Percentiles rank a stretch among this genome's conserved stretches.
phyloP scores from a whole-genome alignment of 129 eudicot genomes.

The Silybum marianum region DNA sequence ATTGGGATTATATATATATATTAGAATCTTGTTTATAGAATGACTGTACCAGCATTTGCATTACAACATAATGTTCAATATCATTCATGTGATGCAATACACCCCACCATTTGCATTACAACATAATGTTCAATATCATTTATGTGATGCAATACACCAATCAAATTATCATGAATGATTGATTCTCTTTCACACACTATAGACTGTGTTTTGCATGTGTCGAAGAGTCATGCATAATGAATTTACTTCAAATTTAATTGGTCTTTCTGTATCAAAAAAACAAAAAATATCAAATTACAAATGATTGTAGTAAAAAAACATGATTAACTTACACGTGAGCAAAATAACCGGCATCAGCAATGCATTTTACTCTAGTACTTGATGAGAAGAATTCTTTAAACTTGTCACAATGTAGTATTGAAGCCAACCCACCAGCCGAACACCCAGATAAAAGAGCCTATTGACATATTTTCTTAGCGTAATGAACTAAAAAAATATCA shows the following conservation, averaged over 20 bases:
- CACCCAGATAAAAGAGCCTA: constrained; percentile 44
- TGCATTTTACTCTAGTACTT: constrained; percentile 41
- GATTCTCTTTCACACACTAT: background rate
- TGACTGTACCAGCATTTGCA: background rate
- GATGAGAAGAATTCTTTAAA: constrained; percentile 27
- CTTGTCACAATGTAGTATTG: constrained; percentile 43
- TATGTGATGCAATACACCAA: background rate
- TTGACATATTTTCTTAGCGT: background rate
- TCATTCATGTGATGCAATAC: background rate
- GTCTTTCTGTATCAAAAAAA: background rate
- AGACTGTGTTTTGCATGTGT: background rate
- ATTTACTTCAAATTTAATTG: background rate
- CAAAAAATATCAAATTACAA: background rate
- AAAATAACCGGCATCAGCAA: constrained; percentile 47
- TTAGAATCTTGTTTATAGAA: background rate
- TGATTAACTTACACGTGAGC: constrained; percentile 35
- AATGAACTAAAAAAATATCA: background rate
- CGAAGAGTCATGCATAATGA: background rate
- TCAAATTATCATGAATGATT: background rate
- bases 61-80: background rate
- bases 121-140: background rate
- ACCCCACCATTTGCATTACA: background rate
- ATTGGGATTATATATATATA: background rate
- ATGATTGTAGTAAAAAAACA: background rate
- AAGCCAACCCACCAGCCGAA: constrained; percentile 48